Percentiles rank a stretch among this genome's conserved stretches.
Conservation (phyloP, 2,329 filamentous ascomycete genomes). For the Cytospora schulzeri region DNA sequence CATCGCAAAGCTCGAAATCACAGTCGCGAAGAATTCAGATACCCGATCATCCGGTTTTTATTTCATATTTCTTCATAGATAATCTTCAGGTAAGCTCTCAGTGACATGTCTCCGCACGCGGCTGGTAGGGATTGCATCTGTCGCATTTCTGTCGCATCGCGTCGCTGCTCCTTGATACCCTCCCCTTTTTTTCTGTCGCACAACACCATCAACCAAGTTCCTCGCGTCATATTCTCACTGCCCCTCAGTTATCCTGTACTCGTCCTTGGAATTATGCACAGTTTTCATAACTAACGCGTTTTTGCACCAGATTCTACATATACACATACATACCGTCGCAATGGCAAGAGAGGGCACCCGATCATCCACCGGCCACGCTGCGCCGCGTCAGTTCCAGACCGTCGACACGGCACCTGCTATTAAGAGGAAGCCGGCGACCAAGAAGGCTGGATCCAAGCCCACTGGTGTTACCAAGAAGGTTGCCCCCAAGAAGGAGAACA, state of each 20-base stretch:
- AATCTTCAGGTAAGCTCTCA: constrained; percentile 24
- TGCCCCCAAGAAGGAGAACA: constrained; percentile 40
- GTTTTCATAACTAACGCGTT: constrained; percentile 11
- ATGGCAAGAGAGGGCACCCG: constrained; percentile 56
- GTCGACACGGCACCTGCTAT: constrained; percentile 51
- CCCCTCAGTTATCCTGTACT: too few species aligned
- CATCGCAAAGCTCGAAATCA: constrained; percentile 21
- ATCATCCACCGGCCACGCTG: constrained; percentile 55
- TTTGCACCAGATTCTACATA: neutral
- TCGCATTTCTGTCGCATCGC: constrained; percentile 22
- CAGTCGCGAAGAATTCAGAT: constrained; percentile 17
- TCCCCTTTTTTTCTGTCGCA: constrained; percentile 3
- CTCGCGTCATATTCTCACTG: neutral
- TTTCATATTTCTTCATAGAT: neutral
- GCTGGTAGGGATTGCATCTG: constrained; percentile 5
- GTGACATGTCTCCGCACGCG: constrained; percentile 17
- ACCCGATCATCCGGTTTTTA: constrained; percentile 7
- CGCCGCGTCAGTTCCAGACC: constrained; percentile 53
- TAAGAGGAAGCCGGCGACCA: constrained; percentile 41
- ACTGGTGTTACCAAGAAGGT: constrained; percentile 42
- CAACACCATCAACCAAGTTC: neutral
- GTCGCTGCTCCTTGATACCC: constrained; percentile 1
- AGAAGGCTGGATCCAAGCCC: constrained; percentile 36
- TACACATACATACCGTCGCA: constrained; percentile 12
- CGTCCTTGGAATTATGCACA: neutral